A percentile compares a stretch with the other conserved stretches of the same genome.
phyloP scores from a whole-genome alignment of 345 rosid genomes.

The Euphorbia peplus region DNA sequence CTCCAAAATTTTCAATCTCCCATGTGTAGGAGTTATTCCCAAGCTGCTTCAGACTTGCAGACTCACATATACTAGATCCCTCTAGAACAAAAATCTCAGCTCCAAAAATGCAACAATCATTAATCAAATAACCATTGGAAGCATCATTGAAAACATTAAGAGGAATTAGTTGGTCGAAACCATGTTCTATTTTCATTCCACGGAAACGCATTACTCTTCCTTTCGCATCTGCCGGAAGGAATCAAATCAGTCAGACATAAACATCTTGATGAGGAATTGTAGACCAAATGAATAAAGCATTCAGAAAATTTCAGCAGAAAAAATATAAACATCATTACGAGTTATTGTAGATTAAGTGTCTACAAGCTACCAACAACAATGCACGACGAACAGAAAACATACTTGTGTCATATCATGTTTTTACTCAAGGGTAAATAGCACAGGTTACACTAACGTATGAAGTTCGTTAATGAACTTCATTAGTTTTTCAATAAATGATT shows the following conservation, averaged over 20 bases:
- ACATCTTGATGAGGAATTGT: no score
- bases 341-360: no score
- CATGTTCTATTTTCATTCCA: not conserved
- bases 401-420: no score
- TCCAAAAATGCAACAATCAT: conserved; percentile 18
- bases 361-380: no score
- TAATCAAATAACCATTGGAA: conserved; percentile 4
- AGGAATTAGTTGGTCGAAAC: conserved; percentile 7
- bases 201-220: not conserved
- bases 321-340: no score
- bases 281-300: no score
- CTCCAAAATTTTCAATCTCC: not conserved
- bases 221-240: not conserved
- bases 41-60: not conserved
- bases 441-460: no score
- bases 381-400: no score
- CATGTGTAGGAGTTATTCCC: not conserved
- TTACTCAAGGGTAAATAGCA: no score
- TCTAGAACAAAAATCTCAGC: conserved; percentile 14
- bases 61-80: not conserved
- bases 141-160: not conserved
- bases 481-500: no score
- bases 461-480: no score
- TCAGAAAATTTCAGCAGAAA: not conserved
- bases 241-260: no score